Evolutionary conservation across 164 flowering plant species (phyloP), one percentile per base, ranked within the genome.

Genomic region (Tetracentron sinense): DNA sequence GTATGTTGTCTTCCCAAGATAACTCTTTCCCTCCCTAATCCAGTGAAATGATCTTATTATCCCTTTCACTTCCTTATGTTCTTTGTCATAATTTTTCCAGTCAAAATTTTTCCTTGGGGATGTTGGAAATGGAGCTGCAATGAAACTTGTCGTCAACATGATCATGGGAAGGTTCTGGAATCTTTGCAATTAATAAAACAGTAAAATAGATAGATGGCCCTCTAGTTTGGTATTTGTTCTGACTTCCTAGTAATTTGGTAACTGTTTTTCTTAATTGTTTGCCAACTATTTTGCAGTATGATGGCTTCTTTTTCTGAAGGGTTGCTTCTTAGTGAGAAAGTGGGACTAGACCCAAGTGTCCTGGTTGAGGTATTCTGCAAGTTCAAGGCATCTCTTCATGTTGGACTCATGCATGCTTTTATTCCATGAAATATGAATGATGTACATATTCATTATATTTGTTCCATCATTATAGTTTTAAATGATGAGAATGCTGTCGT

Each of bases 271-370:
- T 15, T 55, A 14, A 42, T 6, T 17, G 29, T 19, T 52, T 16
- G 21, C 21, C 30, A 44, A 48, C 6, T 35, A 64, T 69, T n/a
- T 27, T 78, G 69, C 80, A 93, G 97, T 62, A 90, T 93, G 98
- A 90, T 93, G 98, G 97, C 97, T 57, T 85, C 96, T 2, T 93
- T 93, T 81, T 82, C 98, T 19, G 97, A 90, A 78, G 98, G 97
- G 30, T 74, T 93, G 68, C 85, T 93, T 69, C 90, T 88, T 16
- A 74, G 92, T 55, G 86, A 86, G 74, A 93, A 87, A 83, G 96
- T 84, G 28, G 97, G 98, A 22, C 72, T 90, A 46, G 92, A 90
- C 54, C 96, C 98, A 31, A 84, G 66, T 54, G 82, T 84, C 29
- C 75, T 93, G 20, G 80, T 93, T 20, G 87, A 90, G 94, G 98